Evolutionary conservation across 2,329 filamentous ascomycete genomes (phyloP).

Genomic region (Teratosphaeria zuluensis): DNA sequence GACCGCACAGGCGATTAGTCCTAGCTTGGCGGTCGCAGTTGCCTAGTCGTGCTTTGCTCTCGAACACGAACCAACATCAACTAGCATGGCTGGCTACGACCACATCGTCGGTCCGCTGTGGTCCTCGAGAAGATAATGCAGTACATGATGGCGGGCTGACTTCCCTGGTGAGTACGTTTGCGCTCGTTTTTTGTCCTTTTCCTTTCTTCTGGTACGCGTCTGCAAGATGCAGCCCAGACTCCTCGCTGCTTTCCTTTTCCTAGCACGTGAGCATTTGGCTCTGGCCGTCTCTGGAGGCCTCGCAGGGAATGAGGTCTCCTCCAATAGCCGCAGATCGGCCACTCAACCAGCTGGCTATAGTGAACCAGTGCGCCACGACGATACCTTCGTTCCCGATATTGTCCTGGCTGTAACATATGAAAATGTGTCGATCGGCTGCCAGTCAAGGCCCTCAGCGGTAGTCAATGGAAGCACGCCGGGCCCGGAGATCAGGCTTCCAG

Average conservation of each 20-base stretch:
- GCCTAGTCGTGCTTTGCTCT: not conserved
- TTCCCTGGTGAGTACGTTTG: not conserved
- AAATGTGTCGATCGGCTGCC: slow-evolving; percentile 37
- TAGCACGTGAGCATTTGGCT: not conserved
- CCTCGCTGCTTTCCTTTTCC: not conserved
- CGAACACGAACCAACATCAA: not conserved
- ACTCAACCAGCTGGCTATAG: not conserved
- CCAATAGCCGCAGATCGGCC: not conserved
- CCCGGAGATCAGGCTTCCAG: slow-evolving; percentile 37
- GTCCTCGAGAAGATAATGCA: not conserved
- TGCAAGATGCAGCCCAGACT: not conserved
- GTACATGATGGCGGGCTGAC: not conserved
- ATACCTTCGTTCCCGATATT: slow-evolving; percentile 33
- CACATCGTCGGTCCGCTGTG: not conserved
- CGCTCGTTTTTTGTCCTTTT: not conserved
- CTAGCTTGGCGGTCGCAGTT: too few relatives aligned
- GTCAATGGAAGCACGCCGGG: slow-evolving; percentile 47
- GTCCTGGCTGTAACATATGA: slow-evolving; percentile 38
- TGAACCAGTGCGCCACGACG: slow-evolving; percentile 10
- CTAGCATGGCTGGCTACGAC: not conserved
- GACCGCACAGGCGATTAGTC: too few relatives aligned
- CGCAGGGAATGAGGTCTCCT: not conserved
- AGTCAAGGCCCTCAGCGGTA: slow-evolving; percentile 38
- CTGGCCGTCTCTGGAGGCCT: not conserved
- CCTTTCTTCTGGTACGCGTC: not conserved